Percentiles rank a stretch among this genome's conserved stretches.
phyloP scores from a whole-genome alignment of 2,329 filamentous ascomycete genomes.

The Cryphonectria naterciae region DNA sequence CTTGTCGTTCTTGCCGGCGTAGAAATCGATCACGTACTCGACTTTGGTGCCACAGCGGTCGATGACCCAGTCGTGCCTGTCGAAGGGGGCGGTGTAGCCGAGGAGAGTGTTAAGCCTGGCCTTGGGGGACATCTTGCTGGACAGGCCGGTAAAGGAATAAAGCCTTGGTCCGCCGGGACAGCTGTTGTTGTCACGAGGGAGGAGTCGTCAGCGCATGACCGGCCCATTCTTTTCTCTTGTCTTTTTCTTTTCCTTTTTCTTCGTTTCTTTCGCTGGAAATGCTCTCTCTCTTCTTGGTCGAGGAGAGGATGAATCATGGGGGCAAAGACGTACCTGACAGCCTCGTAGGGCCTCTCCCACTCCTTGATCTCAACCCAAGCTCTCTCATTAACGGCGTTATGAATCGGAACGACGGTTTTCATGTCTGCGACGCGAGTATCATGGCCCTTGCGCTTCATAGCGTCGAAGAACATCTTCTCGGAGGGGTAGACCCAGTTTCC shows the following conservation, averaged over 20 bases:
- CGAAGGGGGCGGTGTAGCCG: conserved; percentile 91
- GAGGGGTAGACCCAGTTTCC: conserved; percentile 98
- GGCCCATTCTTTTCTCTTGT: no score
- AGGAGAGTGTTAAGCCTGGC: conserved; percentile 81
- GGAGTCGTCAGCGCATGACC: not conserved
- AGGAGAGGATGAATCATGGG: not conserved
- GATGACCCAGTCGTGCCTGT: conserved; percentile 96
- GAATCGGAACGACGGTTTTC: conserved; percentile 91
- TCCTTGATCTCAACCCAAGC: conserved; percentile 90
- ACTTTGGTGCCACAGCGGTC: conserved; percentile 84
- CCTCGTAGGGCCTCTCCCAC: conserved; percentile 76
- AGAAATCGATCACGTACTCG: conserved; percentile 98
- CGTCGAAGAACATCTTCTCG: conserved; percentile 97
- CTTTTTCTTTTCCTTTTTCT: not conserved
- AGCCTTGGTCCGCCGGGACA: conserved; percentile 79
- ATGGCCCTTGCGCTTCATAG: conserved; percentile 89
- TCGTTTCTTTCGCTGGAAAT: not conserved
- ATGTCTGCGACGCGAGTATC: conserved; percentile 75
- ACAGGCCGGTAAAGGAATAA: conserved; percentile 79
- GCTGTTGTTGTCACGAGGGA: conserved; percentile 31
- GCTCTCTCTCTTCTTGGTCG: not conserved
- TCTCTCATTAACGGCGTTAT: conserved; percentile 97
- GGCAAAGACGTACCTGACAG: conserved; percentile 48
- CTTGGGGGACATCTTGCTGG: conserved; percentile 72
- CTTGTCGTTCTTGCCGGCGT: conserved; percentile 66